phyloP scores from a whole-genome alignment of 257 asterid species.

The Anisodus tanguticus region DNA sequence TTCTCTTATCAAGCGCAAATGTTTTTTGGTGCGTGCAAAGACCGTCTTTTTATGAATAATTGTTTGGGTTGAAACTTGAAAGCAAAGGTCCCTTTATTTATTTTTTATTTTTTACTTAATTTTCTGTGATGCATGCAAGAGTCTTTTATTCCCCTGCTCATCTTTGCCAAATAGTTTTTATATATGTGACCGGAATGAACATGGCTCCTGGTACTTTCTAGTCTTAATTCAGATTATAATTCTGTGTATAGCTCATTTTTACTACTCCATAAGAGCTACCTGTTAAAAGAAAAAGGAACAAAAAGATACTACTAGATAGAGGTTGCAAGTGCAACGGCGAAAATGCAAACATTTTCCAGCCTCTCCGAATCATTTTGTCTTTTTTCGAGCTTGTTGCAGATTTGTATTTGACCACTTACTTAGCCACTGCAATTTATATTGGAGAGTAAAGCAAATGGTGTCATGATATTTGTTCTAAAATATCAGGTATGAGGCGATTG shows the following conservation, averaged over 20 bases:
- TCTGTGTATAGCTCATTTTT: neutral
- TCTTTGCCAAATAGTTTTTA: neutral
- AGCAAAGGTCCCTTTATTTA: neutral
- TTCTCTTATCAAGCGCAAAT: neutral
- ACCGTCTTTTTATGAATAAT: neutral
- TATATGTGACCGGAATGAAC: conserved; percentile 7
- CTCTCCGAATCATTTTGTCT: neutral
- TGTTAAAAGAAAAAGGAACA: neutral
- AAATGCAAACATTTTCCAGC: neutral
- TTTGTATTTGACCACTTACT: conserved; percentile 11
- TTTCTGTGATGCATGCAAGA: conserved; percentile 8
- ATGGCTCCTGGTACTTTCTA: neutral
- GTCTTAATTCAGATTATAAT: conserved; percentile 1
- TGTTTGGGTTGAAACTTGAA: neutral
- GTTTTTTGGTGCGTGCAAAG: neutral
- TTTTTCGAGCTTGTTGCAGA: conserved; percentile 11
- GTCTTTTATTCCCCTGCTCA: neutral
- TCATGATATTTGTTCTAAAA: conserved; percentile 33
- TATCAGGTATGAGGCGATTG: conserved; percentile 88
- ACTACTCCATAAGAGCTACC: neutral
- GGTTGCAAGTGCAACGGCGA: neutral
- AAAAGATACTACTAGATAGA: neutral
- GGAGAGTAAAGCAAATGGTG: conserved; percentile 7
- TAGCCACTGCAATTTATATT: neutral
- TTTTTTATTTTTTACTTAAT: neutral